Percentiles rank a stretch among this genome's conserved stretches.
Evolutionary conservation across 768 basidiomycete genomes (phyloP).

Genomic region (Boletus rufocinnamomeus): DNA sequence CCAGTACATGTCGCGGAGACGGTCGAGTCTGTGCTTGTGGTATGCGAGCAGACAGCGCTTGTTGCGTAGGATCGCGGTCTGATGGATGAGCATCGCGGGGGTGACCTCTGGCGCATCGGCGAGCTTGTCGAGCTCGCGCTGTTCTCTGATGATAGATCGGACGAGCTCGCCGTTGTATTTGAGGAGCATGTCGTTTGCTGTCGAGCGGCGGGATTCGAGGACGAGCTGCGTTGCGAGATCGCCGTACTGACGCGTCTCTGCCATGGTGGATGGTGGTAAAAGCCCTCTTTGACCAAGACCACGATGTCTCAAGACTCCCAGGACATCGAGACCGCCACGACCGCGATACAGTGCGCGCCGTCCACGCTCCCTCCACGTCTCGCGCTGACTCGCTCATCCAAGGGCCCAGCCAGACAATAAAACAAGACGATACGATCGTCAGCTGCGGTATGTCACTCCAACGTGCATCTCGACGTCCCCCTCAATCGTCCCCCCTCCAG

Average conservation of each 20-base stretch:
- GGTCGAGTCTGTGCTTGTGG: conserved; percentile 82
- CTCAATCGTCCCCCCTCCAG: conserved; percentile 38
- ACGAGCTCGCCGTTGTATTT: conserved; percentile 93
- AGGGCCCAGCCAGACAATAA: conserved; percentile 80
- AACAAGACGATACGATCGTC: conserved; percentile 91
- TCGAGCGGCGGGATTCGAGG: conserved; percentile 83
- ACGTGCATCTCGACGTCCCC: background rate
- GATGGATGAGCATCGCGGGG: conserved; percentile 74
- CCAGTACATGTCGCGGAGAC: conserved; percentile 90
- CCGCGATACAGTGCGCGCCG: conserved; percentile 38
- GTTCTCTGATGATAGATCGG: conserved; percentile 84
- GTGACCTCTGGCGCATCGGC: conserved; percentile 50
- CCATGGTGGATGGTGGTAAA: conserved; percentile 30
- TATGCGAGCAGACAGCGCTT: conserved; percentile 96
- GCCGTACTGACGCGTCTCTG: conserved; percentile 66
- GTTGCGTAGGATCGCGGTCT: conserved; percentile 88
- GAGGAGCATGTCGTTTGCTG: conserved; percentile 76
- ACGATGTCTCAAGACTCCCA: conserved; percentile 44
- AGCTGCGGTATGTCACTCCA: conserved; percentile 66
- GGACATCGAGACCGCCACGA: conserved; percentile 49
- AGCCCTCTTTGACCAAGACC: conserved; percentile 12
- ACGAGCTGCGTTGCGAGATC: conserved; percentile 90
- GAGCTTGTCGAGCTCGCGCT: conserved; percentile 78
- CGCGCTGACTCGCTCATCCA: conserved; percentile 10
- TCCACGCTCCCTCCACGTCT: background rate